These are phyloP conservation scores for Begonia loranthoides DNA, from an alignment of 306 rosid species.

Conservation along the genomic window DNA sequence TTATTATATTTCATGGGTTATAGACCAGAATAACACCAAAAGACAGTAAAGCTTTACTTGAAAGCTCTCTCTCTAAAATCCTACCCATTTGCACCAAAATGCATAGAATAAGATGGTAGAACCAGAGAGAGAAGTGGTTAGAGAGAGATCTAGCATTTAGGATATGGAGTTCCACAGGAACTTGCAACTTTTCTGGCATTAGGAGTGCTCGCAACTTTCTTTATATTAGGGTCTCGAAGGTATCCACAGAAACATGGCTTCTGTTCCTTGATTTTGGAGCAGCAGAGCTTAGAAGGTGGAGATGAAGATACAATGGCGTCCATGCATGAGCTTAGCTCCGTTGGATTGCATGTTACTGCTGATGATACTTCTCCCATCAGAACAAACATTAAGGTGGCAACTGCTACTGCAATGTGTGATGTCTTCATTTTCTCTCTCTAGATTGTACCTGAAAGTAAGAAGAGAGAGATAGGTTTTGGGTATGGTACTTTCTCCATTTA, in stretches of 20 bases:
- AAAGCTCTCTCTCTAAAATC: not conserved
- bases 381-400: constrained; percentile 33
- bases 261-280: constrained; percentile 88
- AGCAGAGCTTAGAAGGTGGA: constrained; percentile 70
- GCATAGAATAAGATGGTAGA: not conserved
- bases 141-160: constrained; percentile 42
- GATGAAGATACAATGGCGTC: constrained; percentile 68
- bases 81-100: not conserved
- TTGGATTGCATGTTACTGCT: constrained; percentile 83
- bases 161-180: constrained; percentile 91
- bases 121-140: not conserved
- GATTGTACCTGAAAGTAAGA: not conserved
- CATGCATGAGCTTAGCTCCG: constrained; percentile 73
- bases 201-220: constrained; percentile 79
- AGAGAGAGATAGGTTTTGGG: constrained; percentile 7
- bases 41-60: too few species aligned
- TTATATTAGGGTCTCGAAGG: constrained; percentile 77
- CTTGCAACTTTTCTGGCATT: constrained; percentile 90
- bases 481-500: constrained; percentile 34
- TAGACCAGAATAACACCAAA: too few species aligned
- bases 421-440: constrained; percentile 33
- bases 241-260: constrained; percentile 92
- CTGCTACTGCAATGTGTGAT: constrained; percentile 24
- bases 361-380: constrained; percentile 32
- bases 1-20: too few species aligned